These are phyloP conservation scores for Myriosclerotinia scirpicola DNA, from an alignment of 2,329 filamentous ascomycete genomes.

Conservation along the genomic window DNA sequence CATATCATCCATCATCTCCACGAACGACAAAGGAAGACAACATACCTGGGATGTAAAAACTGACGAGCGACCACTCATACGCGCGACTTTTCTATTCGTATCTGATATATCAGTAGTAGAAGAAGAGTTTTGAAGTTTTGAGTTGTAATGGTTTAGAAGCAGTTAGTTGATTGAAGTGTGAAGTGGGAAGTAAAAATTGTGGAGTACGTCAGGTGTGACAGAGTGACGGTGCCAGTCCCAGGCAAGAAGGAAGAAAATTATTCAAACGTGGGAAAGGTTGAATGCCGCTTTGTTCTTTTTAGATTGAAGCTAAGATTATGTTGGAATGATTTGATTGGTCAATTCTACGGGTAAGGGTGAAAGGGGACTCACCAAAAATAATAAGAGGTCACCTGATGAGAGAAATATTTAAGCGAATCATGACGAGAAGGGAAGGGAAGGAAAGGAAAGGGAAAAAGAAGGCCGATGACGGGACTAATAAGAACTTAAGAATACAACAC, in stretches of 20 bases:
- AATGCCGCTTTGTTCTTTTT: constrained; percentile 18
- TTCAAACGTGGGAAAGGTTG: too few species aligned
- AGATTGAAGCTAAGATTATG: not conserved
- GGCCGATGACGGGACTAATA: constrained; percentile 4
- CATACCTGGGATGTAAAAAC: constrained; percentile 83
- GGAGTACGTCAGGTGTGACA: constrained; percentile 12
- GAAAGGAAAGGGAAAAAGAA: constrained; percentile 6
- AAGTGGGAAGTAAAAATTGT: constrained; percentile 13
- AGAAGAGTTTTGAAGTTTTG: not conserved
- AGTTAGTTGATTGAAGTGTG: not conserved
- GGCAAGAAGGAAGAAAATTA: not conserved
- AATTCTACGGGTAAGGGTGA: not conserved
- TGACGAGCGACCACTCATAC: constrained; percentile 84
- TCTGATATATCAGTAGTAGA: constrained; percentile 12
- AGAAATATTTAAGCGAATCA: not conserved
- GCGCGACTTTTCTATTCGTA: constrained; percentile 49
- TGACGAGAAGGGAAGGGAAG: not conserved
- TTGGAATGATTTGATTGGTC: constrained; percentile 12
- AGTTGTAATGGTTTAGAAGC: not conserved
- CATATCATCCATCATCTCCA: not conserved
- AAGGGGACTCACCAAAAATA: not conserved
- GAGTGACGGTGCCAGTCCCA: not conserved
- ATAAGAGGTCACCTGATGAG: not conserved
- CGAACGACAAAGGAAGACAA: constrained; percentile 30
- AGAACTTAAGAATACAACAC: too few species aligned